A percentile compares a stretch with the other conserved stretches of the same genome.
Evolutionary conservation across 192 early-diverging fungal genomes (phyloP).

Genomic region (Rhizophagus sp.): DNA sequence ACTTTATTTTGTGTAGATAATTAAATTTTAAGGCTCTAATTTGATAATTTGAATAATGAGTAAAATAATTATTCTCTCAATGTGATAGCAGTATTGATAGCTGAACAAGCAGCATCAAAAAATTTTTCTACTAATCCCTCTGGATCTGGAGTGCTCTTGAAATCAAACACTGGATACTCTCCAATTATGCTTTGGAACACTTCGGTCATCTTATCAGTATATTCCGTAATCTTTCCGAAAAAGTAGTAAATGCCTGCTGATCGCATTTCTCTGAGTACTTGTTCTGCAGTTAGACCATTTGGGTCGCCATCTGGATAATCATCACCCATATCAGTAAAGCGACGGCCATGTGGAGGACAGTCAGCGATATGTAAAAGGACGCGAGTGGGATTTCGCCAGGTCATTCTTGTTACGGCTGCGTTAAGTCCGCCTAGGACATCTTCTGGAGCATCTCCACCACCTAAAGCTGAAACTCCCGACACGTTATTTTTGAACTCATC

Average conservation of each 20-base stretch:
- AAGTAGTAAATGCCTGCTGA: conserved; percentile 10
- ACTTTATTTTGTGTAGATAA: no score
- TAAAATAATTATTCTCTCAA: no score
- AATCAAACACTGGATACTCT: no score
- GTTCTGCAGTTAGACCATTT: conserved; percentile 26
- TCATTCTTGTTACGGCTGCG: conserved; percentile 1
- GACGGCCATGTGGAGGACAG: conserved; percentile 26
- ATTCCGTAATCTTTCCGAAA: conserved; percentile 27
- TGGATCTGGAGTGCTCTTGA: no score
- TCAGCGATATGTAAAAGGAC: conserved; percentile 28
- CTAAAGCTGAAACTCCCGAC: neutral
- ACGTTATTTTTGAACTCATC: neutral
- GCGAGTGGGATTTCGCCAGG: conserved; percentile 13
- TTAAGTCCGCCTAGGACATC: conserved; percentile 28
- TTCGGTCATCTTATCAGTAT: conserved; percentile 13
- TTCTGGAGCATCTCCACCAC: neutral
- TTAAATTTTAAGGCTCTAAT: no score
- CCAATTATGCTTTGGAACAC: no score
- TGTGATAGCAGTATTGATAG: no score
- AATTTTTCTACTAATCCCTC: no score
- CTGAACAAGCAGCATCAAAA: no score
- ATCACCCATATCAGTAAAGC: neutral
- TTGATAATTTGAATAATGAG: no score
- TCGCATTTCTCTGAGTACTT: conserved; percentile 11
- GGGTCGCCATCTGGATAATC: conserved; percentile 31